Percentiles rank a stretch among this genome's conserved stretches.
These are phyloP conservation scores for Globisporangium barbulae DNA, from an alignment of 352 stramenopile species.

Conservation along the genomic window DNA sequence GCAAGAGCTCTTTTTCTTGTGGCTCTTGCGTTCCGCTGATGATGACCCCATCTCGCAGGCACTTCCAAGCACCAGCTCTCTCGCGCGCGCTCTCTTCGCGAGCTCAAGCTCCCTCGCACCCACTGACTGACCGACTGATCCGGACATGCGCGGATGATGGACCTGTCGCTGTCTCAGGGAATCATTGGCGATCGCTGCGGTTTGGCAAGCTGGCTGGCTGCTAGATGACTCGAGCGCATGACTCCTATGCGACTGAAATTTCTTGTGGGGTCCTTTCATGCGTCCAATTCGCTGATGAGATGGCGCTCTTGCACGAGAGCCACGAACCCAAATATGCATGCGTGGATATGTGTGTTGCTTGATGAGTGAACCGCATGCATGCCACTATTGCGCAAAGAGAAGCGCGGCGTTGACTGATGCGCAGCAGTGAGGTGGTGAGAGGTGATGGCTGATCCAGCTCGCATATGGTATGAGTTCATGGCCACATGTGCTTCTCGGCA, in stretches of 20 bases:
- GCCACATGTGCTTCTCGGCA: no score
- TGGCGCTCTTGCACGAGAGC: background rate
- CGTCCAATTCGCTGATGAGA: background rate
- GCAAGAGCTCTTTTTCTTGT: conserved; percentile 12
- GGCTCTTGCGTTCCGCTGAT: conserved; percentile 3
- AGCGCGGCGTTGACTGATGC: no score
- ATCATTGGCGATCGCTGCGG: background rate
- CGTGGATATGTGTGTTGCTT: no score
- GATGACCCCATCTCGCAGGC: conserved; percentile 9
- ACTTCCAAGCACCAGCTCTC: conserved; percentile 4
- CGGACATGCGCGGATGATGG: background rate
- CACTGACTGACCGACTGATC: conserved; percentile 1
- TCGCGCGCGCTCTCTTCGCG: background rate
- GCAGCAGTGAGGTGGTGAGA: no score
- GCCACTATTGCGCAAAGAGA: no score
- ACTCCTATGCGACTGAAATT: no score
- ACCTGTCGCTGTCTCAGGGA: background rate
- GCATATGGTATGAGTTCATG: no score
- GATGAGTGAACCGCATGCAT: no score
- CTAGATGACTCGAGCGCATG: no score
- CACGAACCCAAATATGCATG: no score
- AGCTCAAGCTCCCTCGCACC: background rate
- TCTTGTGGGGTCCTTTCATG: background rate
- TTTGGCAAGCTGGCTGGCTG: background rate
- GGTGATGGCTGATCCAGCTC: no score